phyloP scores from a whole-genome alignment of 257 asterid species.

The Capsicum chinense region DNA sequence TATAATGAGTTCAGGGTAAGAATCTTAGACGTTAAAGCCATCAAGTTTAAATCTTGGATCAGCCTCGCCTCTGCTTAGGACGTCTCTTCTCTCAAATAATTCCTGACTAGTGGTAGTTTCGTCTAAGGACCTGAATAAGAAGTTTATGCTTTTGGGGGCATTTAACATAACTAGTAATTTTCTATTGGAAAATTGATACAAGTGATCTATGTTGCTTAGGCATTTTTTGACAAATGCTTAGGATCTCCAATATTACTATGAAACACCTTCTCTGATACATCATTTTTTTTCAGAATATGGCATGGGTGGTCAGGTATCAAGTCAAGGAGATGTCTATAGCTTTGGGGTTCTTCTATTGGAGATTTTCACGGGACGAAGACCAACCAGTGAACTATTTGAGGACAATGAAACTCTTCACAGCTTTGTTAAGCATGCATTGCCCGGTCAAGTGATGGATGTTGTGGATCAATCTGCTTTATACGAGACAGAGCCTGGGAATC shows the following conservation, averaged over 20 bases:
- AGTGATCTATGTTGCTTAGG: neutral
- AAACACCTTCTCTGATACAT: constrained; percentile 4
- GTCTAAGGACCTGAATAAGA: neutral
- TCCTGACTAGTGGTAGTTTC: neutral
- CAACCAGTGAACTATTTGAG: constrained; percentile 39
- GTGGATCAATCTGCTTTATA: constrained; percentile 42
- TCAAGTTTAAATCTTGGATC: neutral
- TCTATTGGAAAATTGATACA: constrained; percentile 2
- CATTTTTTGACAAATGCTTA: neutral
- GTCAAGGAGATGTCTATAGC: constrained; percentile 51
- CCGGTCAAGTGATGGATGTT: constrained; percentile 32
- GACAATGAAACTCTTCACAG: constrained; percentile 41
- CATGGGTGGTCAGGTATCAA: constrained; percentile 40
- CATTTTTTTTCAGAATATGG: constrained; percentile 45
- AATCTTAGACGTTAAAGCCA: neutral
- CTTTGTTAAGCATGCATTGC: constrained; percentile 33
- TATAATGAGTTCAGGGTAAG: neutral
- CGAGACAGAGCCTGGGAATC: constrained; percentile 27
- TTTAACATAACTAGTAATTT: neutral
- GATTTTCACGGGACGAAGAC: constrained; percentile 48
- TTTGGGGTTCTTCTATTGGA: constrained; percentile 49
- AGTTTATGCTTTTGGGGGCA: neutral
- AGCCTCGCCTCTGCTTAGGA: neutral
- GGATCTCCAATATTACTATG: neutral
- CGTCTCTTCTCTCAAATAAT: neutral